Base-by-base conservation (phyloP, 2,329 filamentous ascomycete species). In the Fusarium sp. region DNA sequence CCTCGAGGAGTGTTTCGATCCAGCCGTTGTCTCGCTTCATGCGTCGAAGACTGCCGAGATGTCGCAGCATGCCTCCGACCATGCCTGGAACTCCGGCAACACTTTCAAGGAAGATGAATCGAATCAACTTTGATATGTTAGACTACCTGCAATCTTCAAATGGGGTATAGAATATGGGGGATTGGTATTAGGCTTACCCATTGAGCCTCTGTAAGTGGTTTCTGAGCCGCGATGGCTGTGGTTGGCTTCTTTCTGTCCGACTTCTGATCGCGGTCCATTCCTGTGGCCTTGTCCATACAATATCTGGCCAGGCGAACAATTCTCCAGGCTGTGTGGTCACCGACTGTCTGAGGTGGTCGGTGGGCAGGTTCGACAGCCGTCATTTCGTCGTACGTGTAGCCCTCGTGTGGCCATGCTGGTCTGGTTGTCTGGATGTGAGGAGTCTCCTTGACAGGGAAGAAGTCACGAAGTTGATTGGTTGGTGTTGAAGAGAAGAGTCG, bases 51-150 rank as follows among this genome's bases (percentile, higher is more conserved):
- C 90, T 94, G 76, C 91, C 89, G 37, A 98, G 84, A 80, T 99
- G 96, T 33, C 96, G 86, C 17, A 98, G 84, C 92, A 97, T 97
- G 22, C 94, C 96, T 1, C 91, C 96, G 0, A 98, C 95, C 93
- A 98, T 98, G 9, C 96, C 96, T 0, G 96, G 96, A 0, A 98
- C 96, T 33, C 94, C 96, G 14, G 96, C 96, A 39, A 99, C 93
- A 48, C 91, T 94, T 79, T 99, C 96, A 33, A 99, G 86, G 79
- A 99, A 99, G 71, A 99, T 87, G 75, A 97, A 95, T 8, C 95
- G 87, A 48, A 92, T 87, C 72, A 97, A 84, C 84, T 84, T 50
- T 20, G 20, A 26, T 15, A 32, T 58, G 47, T 75, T 51, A 75
- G 68, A 41, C 28, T 15, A 28, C 22, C 22, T 45, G n/a, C 2